phyloP scores from a whole-genome alignment of 1,284 basidiomycete species.

The Cerioporus squamosus region DNA sequence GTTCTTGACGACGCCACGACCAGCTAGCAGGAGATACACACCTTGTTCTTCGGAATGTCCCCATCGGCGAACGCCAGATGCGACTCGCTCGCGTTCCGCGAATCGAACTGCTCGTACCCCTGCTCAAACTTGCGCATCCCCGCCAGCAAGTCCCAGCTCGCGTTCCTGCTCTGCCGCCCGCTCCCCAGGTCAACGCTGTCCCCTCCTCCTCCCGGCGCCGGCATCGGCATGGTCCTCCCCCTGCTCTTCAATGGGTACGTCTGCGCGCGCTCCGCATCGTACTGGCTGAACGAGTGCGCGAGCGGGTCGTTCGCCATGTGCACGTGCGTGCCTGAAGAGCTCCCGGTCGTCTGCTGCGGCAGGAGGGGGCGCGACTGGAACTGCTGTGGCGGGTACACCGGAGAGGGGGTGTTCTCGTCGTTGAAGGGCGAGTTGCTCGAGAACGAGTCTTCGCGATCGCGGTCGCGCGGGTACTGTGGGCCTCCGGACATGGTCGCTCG shows the following conservation, averaged over 20 bases:
- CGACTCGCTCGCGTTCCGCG: slow-evolving; percentile 54
- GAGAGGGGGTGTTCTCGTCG: slow-evolving; percentile 8
- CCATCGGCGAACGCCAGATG: slow-evolving; percentile 67
- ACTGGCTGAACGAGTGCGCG: slow-evolving; percentile 23
- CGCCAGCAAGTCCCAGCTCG: slow-evolving; percentile 57
- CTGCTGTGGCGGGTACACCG: slow-evolving; percentile 25
- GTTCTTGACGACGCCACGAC: not conserved
- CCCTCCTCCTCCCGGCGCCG: slow-evolving; percentile 1
- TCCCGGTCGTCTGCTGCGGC: not conserved
- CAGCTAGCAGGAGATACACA: slow-evolving; percentile 24
- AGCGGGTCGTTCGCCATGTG: slow-evolving; percentile 15
- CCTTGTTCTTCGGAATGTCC: slow-evolving; percentile 62
- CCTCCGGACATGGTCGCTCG: not conserved
- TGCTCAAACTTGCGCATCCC: slow-evolving; percentile 59
- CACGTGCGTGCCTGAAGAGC: slow-evolving; percentile 8
- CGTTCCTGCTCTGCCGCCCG: slow-evolving; percentile 22
- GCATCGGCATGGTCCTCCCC: slow-evolving; percentile 21
- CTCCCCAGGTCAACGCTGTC: slow-evolving; percentile 16
- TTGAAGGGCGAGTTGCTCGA: slow-evolving; percentile 19
- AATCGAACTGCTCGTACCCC: slow-evolving; percentile 63
- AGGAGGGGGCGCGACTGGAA: slow-evolving; percentile 18
- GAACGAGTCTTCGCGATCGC: slow-evolving; percentile 6
- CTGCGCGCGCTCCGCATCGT: slow-evolving; percentile 28
- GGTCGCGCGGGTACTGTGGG: not conserved
- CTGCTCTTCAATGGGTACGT: slow-evolving; percentile 13